Base-by-base conservation (phyloP, 2,329 filamentous ascomycete genomes). In the Aspergillus chevalieri region DNA sequence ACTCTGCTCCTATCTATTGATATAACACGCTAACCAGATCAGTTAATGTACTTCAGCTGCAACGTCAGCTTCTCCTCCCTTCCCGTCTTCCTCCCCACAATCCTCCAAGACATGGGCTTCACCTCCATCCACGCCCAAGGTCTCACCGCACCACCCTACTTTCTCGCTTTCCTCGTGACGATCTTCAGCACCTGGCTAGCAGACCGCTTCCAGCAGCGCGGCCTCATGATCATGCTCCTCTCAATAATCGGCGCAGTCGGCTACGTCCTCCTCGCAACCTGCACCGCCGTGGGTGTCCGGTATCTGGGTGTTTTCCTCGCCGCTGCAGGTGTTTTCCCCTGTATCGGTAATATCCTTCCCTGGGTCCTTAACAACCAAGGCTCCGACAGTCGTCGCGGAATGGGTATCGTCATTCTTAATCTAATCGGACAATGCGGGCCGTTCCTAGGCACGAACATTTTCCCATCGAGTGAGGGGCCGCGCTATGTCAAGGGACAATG, bases 341-440 rank as follows among this genome's bases (percentile, higher is more conserved):
- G 78, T 58, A 82, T 89, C 30, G 81, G 82, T 3, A 86, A 87
- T 54, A 84, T 86, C 7, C 78, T 89, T 33, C 84, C 85, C 0
- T 86, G 85, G 65, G 84, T 86, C 1, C 66, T 85, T 2, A 78
- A 87, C 63, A 87, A 87, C 62, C 83, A 87, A 65, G 84, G 84
- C 12, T 81, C 74, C 34, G 83, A 86, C 60, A 84, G 83, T 2
- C 82, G 85, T 44, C 78, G 84, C 2, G 85, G 85, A 4, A 78
- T 79, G 2, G 78, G 78, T 3, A 84, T 88, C 46, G 80, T 84
- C 7, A 75, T 87, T n/a, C 70, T 84, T 44, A 86, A 86, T 59
- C 68, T 85, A 56, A 72, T 88, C 39, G 85, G 84, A 0, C 86
- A 85, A 62, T 78, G 79, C 52, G 81, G 82, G 0, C 81, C 83